Evolutionary conservation across 2,329 filamentous ascomycete species (phyloP).

Genomic region (Cytospora leucostoma): DNA sequence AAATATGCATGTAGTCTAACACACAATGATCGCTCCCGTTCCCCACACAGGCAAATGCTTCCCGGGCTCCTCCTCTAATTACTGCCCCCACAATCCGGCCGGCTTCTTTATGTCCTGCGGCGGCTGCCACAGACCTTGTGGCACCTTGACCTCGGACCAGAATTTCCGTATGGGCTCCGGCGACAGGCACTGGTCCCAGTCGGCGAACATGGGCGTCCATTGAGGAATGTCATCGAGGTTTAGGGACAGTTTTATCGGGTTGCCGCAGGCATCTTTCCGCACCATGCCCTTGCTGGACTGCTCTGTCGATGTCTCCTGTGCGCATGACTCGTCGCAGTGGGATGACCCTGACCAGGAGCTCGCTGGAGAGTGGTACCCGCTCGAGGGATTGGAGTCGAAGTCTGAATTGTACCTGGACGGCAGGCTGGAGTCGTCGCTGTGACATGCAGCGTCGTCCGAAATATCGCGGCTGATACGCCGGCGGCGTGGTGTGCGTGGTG

Average conservation of each 20-base stretch:
- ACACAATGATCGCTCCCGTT: too few relatives aligned
- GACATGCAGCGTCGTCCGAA: neutral
- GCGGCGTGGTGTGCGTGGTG: neutral
- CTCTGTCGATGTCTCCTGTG: neutral
- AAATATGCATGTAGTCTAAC: too few relatives aligned
- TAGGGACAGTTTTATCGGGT: neutral
- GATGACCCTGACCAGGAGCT: neutral
- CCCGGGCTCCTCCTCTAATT: neutral
- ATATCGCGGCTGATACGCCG: neutral
- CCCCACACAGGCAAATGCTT: too few relatives aligned
- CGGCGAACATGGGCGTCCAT: neutral
- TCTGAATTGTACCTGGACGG: neutral
- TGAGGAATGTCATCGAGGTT: neutral
- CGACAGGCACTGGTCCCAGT: constrained; percentile 1
- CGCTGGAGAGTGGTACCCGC: neutral
- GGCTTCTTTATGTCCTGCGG: neutral
- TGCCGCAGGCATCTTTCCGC: neutral
- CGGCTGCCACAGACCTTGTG: neutral
- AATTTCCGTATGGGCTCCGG: neutral
- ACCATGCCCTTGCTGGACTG: neutral
- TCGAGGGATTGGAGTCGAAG: neutral
- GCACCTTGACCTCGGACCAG: neutral
- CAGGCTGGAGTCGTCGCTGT: neutral
- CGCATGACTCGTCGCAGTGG: neutral
- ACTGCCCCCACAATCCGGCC: neutral